Base-by-base conservation (phyloP, 331 rosid species). In the Spiraea crenata region DNA sequence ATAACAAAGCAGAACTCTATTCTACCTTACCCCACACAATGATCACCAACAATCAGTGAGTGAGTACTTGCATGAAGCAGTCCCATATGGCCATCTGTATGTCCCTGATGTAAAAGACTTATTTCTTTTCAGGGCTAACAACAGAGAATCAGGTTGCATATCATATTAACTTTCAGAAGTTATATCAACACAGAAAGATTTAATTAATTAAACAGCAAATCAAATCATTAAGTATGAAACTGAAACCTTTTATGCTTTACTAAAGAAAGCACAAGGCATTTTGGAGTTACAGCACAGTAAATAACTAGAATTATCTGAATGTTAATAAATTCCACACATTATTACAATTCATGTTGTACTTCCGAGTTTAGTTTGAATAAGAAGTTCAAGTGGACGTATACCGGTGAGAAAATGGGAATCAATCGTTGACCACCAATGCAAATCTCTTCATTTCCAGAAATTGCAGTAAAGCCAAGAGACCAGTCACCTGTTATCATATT, bases 81-180 rank as follows among this genome's bases (percentile, higher is more conserved):
- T 7, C 77, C 95, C 92, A 90, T 78, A 80, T 92, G 98, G 61
- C 96, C 98, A 89, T 92, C 98, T 54, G 98, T 92, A 80, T 89
- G 98, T 71, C 98, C 96, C 98, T 92, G 80, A 55, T 82, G 62
- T 47, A 6, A 66, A 67, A 70, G 35, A 65, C n/a, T 4, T 9
- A 70, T 39, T 57, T 39, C 75, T 41, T 60, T 76, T 76, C 61
- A 68, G 70, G 46, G 12, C 25, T 50, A n/a, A 19, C 41, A 41
- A 39, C 45, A 9, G 54, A 41, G 44, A 60, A 52, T 45, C 34
- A 31, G 35, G 12, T 55, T 47, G 13, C 44, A 6, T 66, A 60
- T 78, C 74, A 31, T 20, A 56, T 14, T 45, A n/a, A 20, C 9
- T 45, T 54, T 77, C 44, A 48, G 20, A 55, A 3, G 49, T 49